phyloP scores from a whole-genome alignment of 164 flowering plant genomes.

The Vitis riparia region DNA sequence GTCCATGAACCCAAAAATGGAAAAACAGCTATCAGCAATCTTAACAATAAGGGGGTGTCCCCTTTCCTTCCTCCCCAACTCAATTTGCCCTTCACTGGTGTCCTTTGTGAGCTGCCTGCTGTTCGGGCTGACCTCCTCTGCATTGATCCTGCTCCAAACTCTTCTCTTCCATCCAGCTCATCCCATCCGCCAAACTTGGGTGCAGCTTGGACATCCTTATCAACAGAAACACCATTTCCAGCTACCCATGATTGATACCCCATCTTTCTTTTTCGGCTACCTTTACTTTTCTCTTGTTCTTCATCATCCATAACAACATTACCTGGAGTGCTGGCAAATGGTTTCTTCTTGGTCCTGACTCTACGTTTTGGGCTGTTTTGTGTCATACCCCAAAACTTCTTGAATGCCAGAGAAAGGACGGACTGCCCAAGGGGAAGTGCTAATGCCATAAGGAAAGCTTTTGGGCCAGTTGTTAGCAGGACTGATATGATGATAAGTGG shows the following conservation, averaged over 20 bases:
- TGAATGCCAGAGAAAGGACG: constrained; percentile 47
- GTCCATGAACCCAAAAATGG: constrained; percentile 86
- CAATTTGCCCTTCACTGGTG: constrained; percentile 29
- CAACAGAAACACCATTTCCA: constrained; percentile 30
- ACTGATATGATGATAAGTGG: constrained; percentile 57
- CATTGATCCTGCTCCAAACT: constrained; percentile 15
- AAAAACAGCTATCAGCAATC: constrained; percentile 69
- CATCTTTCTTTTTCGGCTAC: constrained; percentile 18
- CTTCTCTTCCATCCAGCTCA: constrained; percentile 46
- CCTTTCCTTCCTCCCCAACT: constrained; percentile 36
- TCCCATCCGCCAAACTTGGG: constrained; percentile 90
- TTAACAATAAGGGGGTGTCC: constrained; percentile 57
- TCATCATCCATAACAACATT: constrained; percentile 18
- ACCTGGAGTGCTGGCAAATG: constrained; percentile 22
- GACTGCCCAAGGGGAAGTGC: constrained; percentile 68
- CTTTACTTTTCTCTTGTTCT: constrained; percentile 18
- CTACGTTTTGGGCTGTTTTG: constrained; percentile 36
- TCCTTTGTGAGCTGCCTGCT: constrained; percentile 10
- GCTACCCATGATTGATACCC: constrained; percentile 54
- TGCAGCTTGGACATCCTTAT: constrained; percentile 18
- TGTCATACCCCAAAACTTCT: constrained; percentile 44
- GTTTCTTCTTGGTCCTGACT: constrained; percentile 32
- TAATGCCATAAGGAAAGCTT: constrained; percentile 74
- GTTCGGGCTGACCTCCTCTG: constrained; percentile 16
- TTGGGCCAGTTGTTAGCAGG: constrained; percentile 62